phyloP scores from a whole-genome alignment of 164 flowering plant species.

The Stephania cephalantha region DNA sequence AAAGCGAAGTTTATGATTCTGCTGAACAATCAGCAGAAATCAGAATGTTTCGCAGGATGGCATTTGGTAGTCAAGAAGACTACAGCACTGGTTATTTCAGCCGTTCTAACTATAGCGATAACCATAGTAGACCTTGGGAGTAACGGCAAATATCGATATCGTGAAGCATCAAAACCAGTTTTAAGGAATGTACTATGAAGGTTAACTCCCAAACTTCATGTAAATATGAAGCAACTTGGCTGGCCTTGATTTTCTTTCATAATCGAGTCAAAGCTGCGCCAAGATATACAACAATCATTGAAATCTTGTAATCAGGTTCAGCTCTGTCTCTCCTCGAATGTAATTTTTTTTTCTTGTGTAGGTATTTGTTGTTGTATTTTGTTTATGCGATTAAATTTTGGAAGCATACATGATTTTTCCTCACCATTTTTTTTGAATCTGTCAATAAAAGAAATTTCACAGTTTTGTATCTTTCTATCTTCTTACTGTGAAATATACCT shows the following conservation, averaged over 20 bases:
- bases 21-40: constrained; percentile 70
- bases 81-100: constrained; percentile 50
- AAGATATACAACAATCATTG: neutral
- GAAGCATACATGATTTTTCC: neutral
- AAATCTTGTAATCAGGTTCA: constrained; percentile 12
- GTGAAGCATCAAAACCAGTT: neutral
- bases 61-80: constrained; percentile 67
- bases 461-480: neutral
- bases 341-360: neutral
- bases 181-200: neutral
- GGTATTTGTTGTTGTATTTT: neutral
- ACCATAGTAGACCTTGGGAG: neutral
- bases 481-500: neutral
- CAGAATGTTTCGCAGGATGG: constrained; percentile 77
- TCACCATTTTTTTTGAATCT: neutral
- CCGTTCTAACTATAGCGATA: constrained; percentile 25
- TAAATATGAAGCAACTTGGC: constrained; percentile 5
- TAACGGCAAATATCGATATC: neutral
- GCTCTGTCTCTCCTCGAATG: neutral
- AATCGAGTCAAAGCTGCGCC: neutral
- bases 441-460: neutral
- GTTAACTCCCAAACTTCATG: constrained; percentile 7
- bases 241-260: neutral
- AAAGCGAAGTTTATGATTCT: constrained; percentile 56
- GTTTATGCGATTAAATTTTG: neutral